Conservation (phyloP, 2,329 filamentous ascomycete genomes). For the Tolypocladium album region DNA sequence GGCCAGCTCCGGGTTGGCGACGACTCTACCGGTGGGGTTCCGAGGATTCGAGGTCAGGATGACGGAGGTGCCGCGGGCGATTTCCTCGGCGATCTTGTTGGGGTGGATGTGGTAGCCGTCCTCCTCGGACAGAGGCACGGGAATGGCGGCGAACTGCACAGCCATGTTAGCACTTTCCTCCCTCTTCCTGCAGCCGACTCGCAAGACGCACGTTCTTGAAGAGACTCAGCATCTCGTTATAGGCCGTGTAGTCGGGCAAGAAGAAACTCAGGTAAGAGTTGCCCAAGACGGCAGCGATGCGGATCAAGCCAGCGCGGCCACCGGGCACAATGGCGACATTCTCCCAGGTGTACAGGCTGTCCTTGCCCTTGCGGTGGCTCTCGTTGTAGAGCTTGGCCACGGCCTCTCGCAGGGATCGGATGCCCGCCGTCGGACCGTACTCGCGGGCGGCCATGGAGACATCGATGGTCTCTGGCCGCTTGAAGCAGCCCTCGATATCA, state of each 20-base stretch:
- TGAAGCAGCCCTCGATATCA: constrained; percentile 82
- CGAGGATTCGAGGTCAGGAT: constrained; percentile 92
- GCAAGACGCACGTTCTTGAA: constrained; percentile 65
- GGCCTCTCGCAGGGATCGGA: constrained; percentile 79
- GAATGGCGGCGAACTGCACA: constrained; percentile 67
- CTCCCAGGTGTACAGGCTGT: constrained; percentile 90
- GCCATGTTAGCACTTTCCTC: background rate
- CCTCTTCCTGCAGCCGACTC: background rate
- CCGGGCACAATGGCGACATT: constrained; percentile 95
- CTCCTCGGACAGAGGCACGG: constrained; percentile 70
- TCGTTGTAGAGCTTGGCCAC: constrained; percentile 90
- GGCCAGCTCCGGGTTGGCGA: constrained; percentile 73
- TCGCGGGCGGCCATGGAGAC: constrained; percentile 71
- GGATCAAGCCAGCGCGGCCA: constrained; percentile 82
- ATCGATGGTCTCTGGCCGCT: constrained; percentile 67
- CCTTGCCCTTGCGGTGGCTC: constrained; percentile 79
- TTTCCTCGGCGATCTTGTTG: constrained; percentile 86
- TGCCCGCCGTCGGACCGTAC: constrained; percentile 89
- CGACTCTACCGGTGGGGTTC: constrained; percentile 85
- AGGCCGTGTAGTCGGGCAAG: constrained; percentile 90
- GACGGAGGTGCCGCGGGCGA: constrained; percentile 74
- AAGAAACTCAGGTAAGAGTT: constrained; percentile 92
- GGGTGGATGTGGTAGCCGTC: constrained; percentile 91
- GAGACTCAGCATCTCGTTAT: constrained; percentile 92
- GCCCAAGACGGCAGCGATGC: constrained; percentile 87